Percentiles rank a stretch among this genome's conserved stretches.
These are phyloP conservation scores for Aspergillus wentii DNA, from an alignment of 495 filamentous ascomycete genomes.

Conservation along the genomic window DNA sequence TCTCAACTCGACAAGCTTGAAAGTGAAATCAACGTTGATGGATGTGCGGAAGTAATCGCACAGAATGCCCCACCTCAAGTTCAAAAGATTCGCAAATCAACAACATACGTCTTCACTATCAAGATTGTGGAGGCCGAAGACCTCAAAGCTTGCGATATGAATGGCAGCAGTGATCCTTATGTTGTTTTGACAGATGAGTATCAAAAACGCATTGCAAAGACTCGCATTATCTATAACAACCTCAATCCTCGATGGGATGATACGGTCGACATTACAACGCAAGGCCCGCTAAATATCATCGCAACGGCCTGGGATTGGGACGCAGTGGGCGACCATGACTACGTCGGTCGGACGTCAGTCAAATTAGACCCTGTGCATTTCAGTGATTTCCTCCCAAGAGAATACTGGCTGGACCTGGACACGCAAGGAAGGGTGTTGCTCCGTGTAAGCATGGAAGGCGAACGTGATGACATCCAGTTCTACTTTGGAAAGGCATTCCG, in stretches of 20 bases:
- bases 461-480: slow-evolving; percentile 97
- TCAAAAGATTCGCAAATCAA: slow-evolving; percentile 53
- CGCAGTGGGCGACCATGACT: slow-evolving; percentile 94
- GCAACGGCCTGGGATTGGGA: slow-evolving; percentile 99
- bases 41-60: slow-evolving; percentile 76
- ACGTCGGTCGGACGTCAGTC: slow-evolving; percentile 87
- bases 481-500: slow-evolving; percentile 97
- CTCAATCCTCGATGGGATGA: slow-evolving; percentile 98
- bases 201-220: slow-evolving; percentile 95
- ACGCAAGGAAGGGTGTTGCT: slow-evolving; percentile 88
- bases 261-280: slow-evolving; percentile 89
- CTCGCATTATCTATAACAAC: slow-evolving; percentile 83
- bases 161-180: slow-evolving; percentile 92
- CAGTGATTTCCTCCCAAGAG: slow-evolving; percentile 86
- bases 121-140: slow-evolving; percentile 99
- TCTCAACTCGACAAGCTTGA: slow-evolving; percentile 87
- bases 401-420: slow-evolving; percentile 97
- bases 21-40: slow-evolving; percentile 87
- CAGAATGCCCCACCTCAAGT: slow-evolving; percentile 54
- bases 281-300: slow-evolving; percentile 87
- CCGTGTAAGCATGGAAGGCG: slow-evolving; percentile 96
- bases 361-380: slow-evolving; percentile 96
- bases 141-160: slow-evolving; percentile 93
- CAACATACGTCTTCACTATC: slow-evolving; percentile 95
- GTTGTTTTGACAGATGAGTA: slow-evolving; percentile 96